phyloP scores from a whole-genome alignment of 805 yeast genomes.

The Candida sithepensis region DNA sequence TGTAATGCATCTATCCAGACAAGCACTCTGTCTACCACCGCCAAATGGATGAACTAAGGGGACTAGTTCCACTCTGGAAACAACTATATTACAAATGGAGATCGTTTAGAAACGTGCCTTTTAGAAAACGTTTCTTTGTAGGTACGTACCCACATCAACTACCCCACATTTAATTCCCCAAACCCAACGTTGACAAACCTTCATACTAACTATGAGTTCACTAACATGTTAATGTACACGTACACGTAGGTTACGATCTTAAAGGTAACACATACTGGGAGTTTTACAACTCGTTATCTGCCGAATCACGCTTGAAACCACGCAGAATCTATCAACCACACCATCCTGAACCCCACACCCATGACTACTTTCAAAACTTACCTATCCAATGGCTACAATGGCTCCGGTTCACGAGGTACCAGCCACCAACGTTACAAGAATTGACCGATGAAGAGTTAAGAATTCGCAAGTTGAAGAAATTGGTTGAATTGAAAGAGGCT shows the following conservation, averaged over 20 bases:
- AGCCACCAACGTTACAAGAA: conserved; percentile 62
- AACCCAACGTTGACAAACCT: not conserved
- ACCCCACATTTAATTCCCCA: conserved; percentile 2
- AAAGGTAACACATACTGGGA: conserved; percentile 89
- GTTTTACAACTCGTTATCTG: conserved; percentile 47
- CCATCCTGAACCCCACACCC: conserved; percentile 42
- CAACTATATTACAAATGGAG: conserved; percentile 53
- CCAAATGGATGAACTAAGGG: conserved; percentile 46
- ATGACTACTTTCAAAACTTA: conserved; percentile 55
- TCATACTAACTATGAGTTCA: not conserved
- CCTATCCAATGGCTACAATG: conserved; percentile 81
- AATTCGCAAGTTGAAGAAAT: conserved; percentile 45
- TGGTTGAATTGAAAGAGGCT: conserved; percentile 45
- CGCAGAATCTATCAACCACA: conserved; percentile 64
- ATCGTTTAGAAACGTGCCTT: conserved; percentile 61
- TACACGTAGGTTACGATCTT: conserved; percentile 58
- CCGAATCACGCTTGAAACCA: conserved; percentile 33
- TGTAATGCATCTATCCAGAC: not conserved
- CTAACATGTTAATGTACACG: too few species aligned
- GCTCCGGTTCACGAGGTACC: conserved; percentile 61
- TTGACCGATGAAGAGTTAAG: conserved; percentile 56
- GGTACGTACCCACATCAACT: conserved; percentile 26
- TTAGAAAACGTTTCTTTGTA: conserved; percentile 63
- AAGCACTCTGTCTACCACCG: not conserved
- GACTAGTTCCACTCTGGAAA: conserved; percentile 47